phyloP scores from a whole-genome alignment of 1,284 basidiomycete species.

The Neonothopanus nambi region DNA sequence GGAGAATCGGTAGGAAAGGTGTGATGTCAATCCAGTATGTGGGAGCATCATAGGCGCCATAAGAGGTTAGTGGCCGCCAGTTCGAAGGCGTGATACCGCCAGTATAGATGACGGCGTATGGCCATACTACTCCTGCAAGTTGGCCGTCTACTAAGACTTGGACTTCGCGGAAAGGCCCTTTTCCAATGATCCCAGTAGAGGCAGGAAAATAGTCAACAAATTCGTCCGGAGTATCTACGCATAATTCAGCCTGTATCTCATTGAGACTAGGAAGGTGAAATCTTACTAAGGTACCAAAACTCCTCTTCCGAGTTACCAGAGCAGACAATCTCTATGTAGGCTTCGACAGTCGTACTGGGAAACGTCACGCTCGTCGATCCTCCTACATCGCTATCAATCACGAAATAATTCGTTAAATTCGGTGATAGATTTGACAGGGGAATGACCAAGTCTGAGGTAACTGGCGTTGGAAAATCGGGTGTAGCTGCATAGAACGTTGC shows the following conservation, averaged over 20 bases:
- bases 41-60: constrained; percentile 48
- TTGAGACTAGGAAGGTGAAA: not conserved
- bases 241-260: not conserved
- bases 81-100: constrained; percentile 48
- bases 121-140: constrained; percentile 47
- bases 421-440: constrained; percentile 36
- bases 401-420: constrained; percentile 33
- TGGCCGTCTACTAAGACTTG: constrained; percentile 45
- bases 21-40: constrained; percentile 50
- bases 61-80: constrained; percentile 48
- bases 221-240: constrained; percentile 37
- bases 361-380: constrained; percentile 35
- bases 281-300: constrained; percentile 46
- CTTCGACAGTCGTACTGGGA: constrained; percentile 35
- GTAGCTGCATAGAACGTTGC: constrained; percentile 41
- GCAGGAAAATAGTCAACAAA: constrained; percentile 37
- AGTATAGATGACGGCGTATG: constrained; percentile 51
- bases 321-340: constrained; percentile 40
- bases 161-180: constrained; percentile 48
- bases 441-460: constrained; percentile 36
- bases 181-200: constrained; percentile 33
- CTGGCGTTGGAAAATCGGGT: constrained; percentile 27
- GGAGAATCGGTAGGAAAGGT: constrained; percentile 44
- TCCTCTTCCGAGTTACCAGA: constrained; percentile 45
- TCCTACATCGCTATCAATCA: constrained; percentile 35